Base-by-base conservation (phyloP, 2,329 filamentous ascomycete genomes). In the Arthrobotrys megalospora region DNA sequence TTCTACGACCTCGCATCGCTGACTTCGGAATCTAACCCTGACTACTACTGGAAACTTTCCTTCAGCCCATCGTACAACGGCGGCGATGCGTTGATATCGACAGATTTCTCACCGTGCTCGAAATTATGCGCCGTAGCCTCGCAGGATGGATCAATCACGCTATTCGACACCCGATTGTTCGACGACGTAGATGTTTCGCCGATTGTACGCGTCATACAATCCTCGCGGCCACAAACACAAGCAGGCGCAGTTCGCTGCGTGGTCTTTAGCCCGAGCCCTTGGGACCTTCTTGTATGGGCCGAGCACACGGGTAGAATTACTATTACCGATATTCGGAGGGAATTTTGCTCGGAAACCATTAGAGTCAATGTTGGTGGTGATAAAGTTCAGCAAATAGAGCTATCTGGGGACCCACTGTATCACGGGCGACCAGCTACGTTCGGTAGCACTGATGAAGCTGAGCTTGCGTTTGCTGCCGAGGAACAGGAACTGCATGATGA, bases 211-310 rank as follows among this genome's bases (percentile, higher is more conserved):
- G 89, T 91, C 7, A 93, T 98, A 82, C 89, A 89, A 73, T 94
- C 94, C 14, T 94, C 94, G 0, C 88, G 93, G 78, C 89, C 93
- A 0, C 88, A 89, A 76, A 88, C 87, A n/a, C 88, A 89, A 21
- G 87, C 89, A 19, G 95, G 95, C 50, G 94, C 95, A 36, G 90
- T 98, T 66, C 89, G 96, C 79, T 93, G 94, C 79, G 96, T 98
- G 92, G 88, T 91, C 0, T 99, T 99, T 83, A 94, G 93, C 3
- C 94, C 95, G 0, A 92, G 92, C 0, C 93, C 94, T 0, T 95
- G 91, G 87, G 95, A 97, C 83, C 88, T 99, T 16, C 86, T 99
- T 47, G 92, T 96, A 6, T 98, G 96, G 94, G 93, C 94, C 7
- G 96, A 99, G 84, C 93, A 97, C 82, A 91, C 92, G 80, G 92